These are phyloP conservation scores for Purpureocillium takamizusanense DNA, from an alignment of 2,329 filamentous ascomycete genomes.

Conservation along the genomic window DNA sequence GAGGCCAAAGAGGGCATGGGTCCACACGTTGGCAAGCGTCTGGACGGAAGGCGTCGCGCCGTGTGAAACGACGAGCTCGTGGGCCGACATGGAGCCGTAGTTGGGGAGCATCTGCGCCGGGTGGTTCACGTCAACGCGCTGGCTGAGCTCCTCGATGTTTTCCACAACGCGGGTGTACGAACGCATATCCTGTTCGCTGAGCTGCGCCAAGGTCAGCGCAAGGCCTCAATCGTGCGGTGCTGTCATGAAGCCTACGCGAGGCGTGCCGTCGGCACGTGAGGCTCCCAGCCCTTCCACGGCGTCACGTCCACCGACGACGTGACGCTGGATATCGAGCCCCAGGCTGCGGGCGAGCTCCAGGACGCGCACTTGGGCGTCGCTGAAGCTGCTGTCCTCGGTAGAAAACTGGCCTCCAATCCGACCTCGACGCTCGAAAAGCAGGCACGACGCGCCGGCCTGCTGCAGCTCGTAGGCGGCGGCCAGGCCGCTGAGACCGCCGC, in stretches of 20 bases:
- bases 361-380: neutral
- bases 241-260: neutral
- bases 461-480: slow-evolving; percentile 13
- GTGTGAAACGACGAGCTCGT: slow-evolving; percentile 11
- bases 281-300: slow-evolving; percentile 1
- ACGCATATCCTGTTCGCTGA: slow-evolving; percentile 7
- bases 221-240: rapidly evolving
- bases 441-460: slow-evolving; percentile 12
- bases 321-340: neutral
- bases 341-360: slow-evolving; percentile 1
- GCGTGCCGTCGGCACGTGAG: neutral
- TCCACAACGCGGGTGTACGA: slow-evolving; percentile 9
- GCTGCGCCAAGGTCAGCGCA: neutral
- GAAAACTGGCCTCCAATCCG: neutral
- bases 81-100: slow-evolving; percentile 11
- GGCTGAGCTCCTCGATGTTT: slow-evolving; percentile 11
- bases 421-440: slow-evolving; percentile 11
- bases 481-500: slow-evolving; percentile 15
- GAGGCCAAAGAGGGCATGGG: slow-evolving; percentile 14
- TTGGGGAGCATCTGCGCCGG: slow-evolving; percentile 8
- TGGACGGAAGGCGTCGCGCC: slow-evolving; percentile 9
- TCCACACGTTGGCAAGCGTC: slow-evolving; percentile 12
- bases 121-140: slow-evolving; percentile 10
- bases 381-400: neutral
- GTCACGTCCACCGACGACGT: neutral